These are phyloP conservation scores for Lactarius trivialis DNA, from an alignment of 768 basidiomycete species.

Conservation along the genomic window DNA sequence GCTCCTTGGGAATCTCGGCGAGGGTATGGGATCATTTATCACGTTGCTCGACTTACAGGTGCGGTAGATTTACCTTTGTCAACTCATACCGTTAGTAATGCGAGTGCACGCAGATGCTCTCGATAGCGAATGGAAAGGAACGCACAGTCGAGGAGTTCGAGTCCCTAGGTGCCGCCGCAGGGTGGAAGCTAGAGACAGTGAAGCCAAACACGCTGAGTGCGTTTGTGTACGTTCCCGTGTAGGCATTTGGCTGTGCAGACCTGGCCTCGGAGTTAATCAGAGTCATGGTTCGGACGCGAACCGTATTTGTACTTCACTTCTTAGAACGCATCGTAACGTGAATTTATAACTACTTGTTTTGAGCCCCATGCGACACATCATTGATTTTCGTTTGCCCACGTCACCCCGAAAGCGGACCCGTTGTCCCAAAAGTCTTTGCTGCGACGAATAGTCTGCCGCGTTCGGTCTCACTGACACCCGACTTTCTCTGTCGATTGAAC, in stretches of 20 bases:
- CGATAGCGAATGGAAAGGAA: conserved; percentile 28
- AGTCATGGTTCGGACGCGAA: not conserved
- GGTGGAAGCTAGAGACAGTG: conserved; percentile 32
- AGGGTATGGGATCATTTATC: not conserved
- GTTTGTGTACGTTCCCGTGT: not conserved
- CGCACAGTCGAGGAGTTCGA: conserved; percentile 28
- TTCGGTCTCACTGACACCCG: not conserved
- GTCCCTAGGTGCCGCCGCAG: conserved; percentile 21
- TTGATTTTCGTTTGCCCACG: not conserved
- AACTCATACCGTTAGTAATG: not conserved
- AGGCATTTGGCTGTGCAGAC: not conserved
- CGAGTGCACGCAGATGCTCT: conserved; percentile 27
- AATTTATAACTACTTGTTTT: not conserved
- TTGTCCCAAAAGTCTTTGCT: not conserved
- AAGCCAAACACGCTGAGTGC: conserved; percentile 13
- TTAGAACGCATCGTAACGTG: not conserved
- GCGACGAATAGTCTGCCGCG: not conserved
- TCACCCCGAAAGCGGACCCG: not conserved
- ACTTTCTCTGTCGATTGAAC: no score
- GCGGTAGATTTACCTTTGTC: not conserved
- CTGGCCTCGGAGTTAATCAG: no score
- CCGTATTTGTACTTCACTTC: no score
- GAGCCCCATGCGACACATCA: no score
- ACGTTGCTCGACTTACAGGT: conserved; percentile 13
- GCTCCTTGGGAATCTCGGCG: conserved; percentile 16